Percentiles rank a stretch among this genome's conserved stretches.
Evolutionary conservation across 2,329 filamentous ascomycete genomes (phyloP).

Genomic region (Fusarium nisikadoi): DNA sequence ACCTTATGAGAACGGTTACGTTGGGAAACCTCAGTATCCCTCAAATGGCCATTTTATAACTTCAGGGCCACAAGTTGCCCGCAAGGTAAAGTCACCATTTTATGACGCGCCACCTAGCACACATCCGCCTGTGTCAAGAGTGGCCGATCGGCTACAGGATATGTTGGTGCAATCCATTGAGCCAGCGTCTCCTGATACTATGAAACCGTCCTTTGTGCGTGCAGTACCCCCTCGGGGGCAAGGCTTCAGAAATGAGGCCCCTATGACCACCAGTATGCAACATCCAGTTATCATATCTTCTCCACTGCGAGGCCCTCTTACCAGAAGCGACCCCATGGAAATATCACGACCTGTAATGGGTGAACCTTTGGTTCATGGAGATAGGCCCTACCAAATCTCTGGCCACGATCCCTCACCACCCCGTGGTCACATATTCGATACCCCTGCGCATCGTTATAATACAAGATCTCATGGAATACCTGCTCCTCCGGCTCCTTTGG

Average conservation of each 20-base stretch:
- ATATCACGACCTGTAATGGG: conserved; percentile 23
- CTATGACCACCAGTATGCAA: conserved; percentile 32
- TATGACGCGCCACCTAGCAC: conserved; percentile 35
- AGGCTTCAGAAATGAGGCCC: conserved; percentile 34
- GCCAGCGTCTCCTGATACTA: conserved; percentile 51
- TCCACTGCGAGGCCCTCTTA: conserved; percentile 25
- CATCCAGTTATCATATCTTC: conserved; percentile 36
- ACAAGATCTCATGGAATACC: conserved; percentile 6
- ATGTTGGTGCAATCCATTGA: conserved; percentile 61
- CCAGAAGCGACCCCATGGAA: conserved; percentile 32
- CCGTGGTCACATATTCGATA: conserved; percentile 12
- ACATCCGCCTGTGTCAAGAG: conserved; percentile 32
- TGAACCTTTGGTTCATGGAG: conserved; percentile 20
- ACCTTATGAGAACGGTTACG: conserved; percentile 45
- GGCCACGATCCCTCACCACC: conserved; percentile 20
- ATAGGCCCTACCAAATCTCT: conserved; percentile 18
- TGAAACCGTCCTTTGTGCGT: conserved; percentile 51
- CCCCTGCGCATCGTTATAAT: conserved; percentile 21
- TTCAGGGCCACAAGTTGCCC: conserved; percentile 28
- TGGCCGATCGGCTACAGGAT: conserved; percentile 49
- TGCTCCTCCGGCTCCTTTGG: background rate
- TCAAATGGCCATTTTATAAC: conserved; percentile 32
- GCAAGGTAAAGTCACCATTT: conserved; percentile 45
- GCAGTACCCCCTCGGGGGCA: conserved; percentile 45
- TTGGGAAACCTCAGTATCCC: conserved; percentile 37